Base-by-base conservation (phyloP, 164 flowering plant genomes). In the Macadamia tetraphylla region DNA sequence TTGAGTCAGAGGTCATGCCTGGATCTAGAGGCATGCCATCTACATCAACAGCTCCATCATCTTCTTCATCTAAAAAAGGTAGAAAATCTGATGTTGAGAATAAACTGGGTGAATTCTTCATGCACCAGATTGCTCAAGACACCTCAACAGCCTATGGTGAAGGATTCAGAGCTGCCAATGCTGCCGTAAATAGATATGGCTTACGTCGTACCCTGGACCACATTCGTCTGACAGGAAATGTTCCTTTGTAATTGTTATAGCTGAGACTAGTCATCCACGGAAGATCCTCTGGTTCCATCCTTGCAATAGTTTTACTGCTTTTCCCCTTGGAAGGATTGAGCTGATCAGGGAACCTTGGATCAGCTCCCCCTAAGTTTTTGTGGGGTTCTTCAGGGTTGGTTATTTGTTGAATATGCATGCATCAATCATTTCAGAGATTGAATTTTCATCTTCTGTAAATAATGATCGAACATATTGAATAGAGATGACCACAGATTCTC, bases 131-230 rank as follows among this genome's bases (percentile, higher is more conserved):
- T 49, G 88, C 85, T 3, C 77, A 90, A 29, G 97, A 94, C 75
- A 82, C 88, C n/a, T 92, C 98, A 6, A 82, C 95, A 35, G 89
- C 91, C 15, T 94, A 90, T 73, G 98, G 98, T 13, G 97, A 72
- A 71, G 97, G 97, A 32, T 94, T 86, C 69, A 82, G 97, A 69
- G 79, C 90, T 52, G 99, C 97, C 12, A 83, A 82, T 82, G 82
- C 84, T 31, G 97, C 99, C 51, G 97, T 92, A 13, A 85, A 71
- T 60, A 88, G 78, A 74, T 94, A 85, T 67, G 99, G 99, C n/a
- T 76, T 94, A 23, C 86, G 90, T 6, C 63, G 83, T 11, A 94
- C 99, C 6, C 78, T 94, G 46, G 89, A 92, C 59, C 97, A 90
- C 71, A 90, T 94, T 75, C 83, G 76, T 44, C 69, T 74, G 1